These are phyloP conservation scores for Pluteus cervinus DNA, from an alignment of 768 basidiomycete species.

Conservation along the genomic window DNA sequence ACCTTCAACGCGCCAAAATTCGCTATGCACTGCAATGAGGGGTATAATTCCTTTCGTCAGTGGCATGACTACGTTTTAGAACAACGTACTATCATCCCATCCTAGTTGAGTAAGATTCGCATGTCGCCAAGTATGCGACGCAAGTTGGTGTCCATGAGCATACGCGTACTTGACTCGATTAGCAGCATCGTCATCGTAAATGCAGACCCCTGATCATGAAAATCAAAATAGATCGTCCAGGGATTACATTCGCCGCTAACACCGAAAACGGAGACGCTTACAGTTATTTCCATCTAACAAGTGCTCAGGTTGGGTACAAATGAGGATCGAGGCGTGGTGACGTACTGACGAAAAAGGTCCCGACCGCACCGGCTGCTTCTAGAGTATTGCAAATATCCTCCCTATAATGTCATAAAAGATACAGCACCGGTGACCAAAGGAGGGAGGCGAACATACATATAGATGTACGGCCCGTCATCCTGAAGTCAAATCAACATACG, in stretches of 20 bases:
- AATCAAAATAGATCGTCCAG: background rate
- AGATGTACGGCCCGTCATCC: slow-evolving; percentile 31
- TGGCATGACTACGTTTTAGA: background rate
- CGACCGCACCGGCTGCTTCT: slow-evolving; percentile 28
- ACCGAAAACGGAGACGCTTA: slow-evolving; percentile 10
- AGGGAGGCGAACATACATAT: slow-evolving; percentile 12
- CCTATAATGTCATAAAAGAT: slow-evolving; percentile 8
- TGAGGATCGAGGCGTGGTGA: slow-evolving; percentile 1
- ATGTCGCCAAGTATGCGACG: slow-evolving; percentile 42
- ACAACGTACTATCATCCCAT: slow-evolving; percentile 23
- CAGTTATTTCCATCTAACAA: slow-evolving; percentile 32
- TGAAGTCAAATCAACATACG: slow-evolving; percentile 18
- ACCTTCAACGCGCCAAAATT: slow-evolving; percentile 42
- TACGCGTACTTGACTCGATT: slow-evolving; percentile 29
- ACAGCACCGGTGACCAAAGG: background rate
- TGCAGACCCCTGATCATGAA: slow-evolving; percentile 24
- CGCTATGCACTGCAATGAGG: slow-evolving; percentile 28
- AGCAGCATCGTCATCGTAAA: slow-evolving; percentile 22
- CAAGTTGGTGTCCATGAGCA: slow-evolving; percentile 34
- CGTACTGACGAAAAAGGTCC: slow-evolving; percentile 37
- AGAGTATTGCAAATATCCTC: slow-evolving; percentile 26
- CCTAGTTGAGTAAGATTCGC: slow-evolving; percentile 24
- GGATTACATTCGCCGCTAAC: background rate
- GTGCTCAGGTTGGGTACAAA: background rate
- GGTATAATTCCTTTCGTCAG: background rate